Base-by-base conservation (phyloP, 805 yeast species). In the Debaryomyces maramus region DNA sequence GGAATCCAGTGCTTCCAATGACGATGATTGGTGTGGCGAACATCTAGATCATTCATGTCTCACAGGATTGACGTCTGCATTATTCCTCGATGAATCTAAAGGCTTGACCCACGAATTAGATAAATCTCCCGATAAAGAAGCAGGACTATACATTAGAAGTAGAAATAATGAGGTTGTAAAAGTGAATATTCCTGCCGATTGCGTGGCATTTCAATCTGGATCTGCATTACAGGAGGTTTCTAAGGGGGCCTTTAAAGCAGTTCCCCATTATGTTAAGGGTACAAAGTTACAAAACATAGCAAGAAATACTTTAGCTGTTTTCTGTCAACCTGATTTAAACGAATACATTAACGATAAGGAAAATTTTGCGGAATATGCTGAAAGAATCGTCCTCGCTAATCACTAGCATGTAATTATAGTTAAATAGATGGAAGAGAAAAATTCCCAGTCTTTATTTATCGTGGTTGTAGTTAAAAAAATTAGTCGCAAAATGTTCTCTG, bases 161-260 rank as follows among this genome's bases (percentile, higher is more conserved):
- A 60, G 84, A 18, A 53, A 52, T 6, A 74, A 76, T 8, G 54
- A 61, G 3, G 52, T 65, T 5, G 74, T 73, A 14, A 72, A 77
- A 43, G 81, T 79, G n/a, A 53, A 58, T 18, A 78, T 80, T 23
- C 84, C 85, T 0, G 45, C 51, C 4, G 76, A 78, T 44, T 75
- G 81, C 48, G 51, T 80, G 17, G 84, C 83, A 1, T 80, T 80
- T 53, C 84, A 80, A 50, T 77, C 82, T 2, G 85, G 85, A 2
- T 64, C 77, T 6, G 77, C 83, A 1, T 58, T 80, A 20, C 72
- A 78, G 48, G 77, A 70, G 35, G 70, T 78, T 13, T 72, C 81
- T 1, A 45, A 56, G n/a, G 68, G 69, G 14, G 56, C 58, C 20
- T 77, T 80, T 55, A 74, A 68, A 48, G 83, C 83, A 3, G 84